Base-by-base conservation (phyloP, 2,329 filamentous ascomycete species). In the Tothia fuscella region DNA sequence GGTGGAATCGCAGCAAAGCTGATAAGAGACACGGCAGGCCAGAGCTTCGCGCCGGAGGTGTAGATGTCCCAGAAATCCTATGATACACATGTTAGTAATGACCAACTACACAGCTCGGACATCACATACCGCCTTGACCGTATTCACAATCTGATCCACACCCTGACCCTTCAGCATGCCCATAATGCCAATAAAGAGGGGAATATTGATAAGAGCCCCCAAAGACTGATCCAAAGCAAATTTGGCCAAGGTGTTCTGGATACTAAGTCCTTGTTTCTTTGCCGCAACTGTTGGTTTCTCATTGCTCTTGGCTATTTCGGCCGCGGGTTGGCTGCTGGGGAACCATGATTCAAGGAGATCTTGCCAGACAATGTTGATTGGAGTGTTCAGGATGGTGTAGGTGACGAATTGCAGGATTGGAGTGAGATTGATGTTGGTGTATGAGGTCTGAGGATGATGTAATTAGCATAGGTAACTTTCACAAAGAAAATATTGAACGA, bases 331-430 rank as follows among this genome's bases (percentile, higher is more conserved):
- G 9, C 66, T 69, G 50, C 80, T 79, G 0, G 87, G 87, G 54
- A 86, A 93, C 3, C 67, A 62, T 5, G 71, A 65, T 61, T 94
- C 87, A 40, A 94, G 70, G 55, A 73, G 83, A 30, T 76, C 71
- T 68, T 93, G 87, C 87, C 86, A 94, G 52, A 84, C 56, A 55
- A 86, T 84, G 62, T 95, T 95, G 33, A 82, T 82, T 3, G 87
- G 86, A 30, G 79, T 81, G 59, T 72, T 80, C 45, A 93, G 56
- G 25, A 83, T 55, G 49, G 79, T 74, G 65, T 80, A 93, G 41
- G 85, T 54, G 39, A 83, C 63, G 60, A 93, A 94, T 56, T 87
- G 82, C 50, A 87, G 63, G 32, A 93, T 68, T 3, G 81, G 76
- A 4, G 72, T 62, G 61, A 71, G 70, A 60, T 87, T 74, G 51